These are phyloP conservation scores for Fusarium setosum DNA, from an alignment of 2,329 filamentous ascomycete species.

Conservation along the genomic window DNA sequence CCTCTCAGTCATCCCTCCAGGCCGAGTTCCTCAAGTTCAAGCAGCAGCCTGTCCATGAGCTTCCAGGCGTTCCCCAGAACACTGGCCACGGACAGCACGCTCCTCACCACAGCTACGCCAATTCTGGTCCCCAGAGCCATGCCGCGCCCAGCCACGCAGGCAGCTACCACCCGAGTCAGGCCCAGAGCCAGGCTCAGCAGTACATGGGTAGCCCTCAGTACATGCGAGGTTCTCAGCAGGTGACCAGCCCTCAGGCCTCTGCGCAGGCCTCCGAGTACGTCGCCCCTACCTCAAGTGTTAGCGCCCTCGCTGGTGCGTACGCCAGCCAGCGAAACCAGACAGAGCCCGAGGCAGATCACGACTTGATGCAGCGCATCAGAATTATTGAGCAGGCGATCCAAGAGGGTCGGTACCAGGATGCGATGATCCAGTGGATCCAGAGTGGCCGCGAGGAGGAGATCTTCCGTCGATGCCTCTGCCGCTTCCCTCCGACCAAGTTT, in stretches of 20 bases:
- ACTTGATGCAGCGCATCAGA: slow-evolving; percentile 66
- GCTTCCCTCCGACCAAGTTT: slow-evolving; percentile 56
- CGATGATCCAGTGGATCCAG: slow-evolving; percentile 75
- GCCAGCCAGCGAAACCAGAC: slow-evolving; percentile 50
- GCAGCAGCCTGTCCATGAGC: slow-evolving; percentile 59
- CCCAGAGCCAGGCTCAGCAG: slow-evolving; percentile 47
- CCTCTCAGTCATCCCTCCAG: slow-evolving; percentile 76
- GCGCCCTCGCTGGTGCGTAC: slow-evolving; percentile 50
- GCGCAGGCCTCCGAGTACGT: slow-evolving; percentile 48
- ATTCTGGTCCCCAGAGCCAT: slow-evolving; percentile 37
- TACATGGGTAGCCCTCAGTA: slow-evolving; percentile 53
- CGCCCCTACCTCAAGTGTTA: slow-evolving; percentile 46
- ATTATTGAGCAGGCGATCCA: slow-evolving; percentile 72
- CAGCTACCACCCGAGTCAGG: slow-evolving; percentile 49
- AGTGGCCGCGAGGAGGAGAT: slow-evolving; percentile 71
- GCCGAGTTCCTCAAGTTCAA: slow-evolving; percentile 70
- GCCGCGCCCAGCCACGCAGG: slow-evolving; percentile 45
- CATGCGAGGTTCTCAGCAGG: slow-evolving; percentile 46
- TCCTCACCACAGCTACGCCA: slow-evolving; percentile 44
- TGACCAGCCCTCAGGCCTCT: slow-evolving; percentile 49
- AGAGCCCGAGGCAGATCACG: slow-evolving; percentile 55
- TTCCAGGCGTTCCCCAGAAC: slow-evolving; percentile 46
- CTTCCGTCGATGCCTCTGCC: slow-evolving; percentile 61
- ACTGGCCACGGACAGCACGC: slow-evolving; percentile 35
- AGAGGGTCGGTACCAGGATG: slow-evolving; percentile 70